phyloP scores from a whole-genome alignment of 1,284 basidiomycete species.

The Ceratobasidium sp. region DNA sequence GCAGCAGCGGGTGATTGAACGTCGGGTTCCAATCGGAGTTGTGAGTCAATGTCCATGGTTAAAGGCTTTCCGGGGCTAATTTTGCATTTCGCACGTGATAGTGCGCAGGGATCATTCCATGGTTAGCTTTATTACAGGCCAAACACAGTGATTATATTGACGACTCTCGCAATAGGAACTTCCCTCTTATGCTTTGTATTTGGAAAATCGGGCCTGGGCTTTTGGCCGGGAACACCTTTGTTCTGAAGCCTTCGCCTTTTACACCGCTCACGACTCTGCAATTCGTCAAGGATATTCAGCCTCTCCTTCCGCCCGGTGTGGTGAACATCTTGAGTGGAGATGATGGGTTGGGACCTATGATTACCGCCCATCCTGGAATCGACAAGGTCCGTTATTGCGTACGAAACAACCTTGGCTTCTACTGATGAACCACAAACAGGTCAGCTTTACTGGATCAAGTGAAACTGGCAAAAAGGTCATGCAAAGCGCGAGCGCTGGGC shows the following conservation, averaged over 20 bases:
- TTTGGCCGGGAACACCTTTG: slow-evolving; percentile 86
- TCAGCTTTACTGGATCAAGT: slow-evolving; percentile 68
- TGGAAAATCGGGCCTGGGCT: slow-evolving; percentile 94
- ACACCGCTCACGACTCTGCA: slow-evolving; percentile 89
- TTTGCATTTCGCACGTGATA: background rate
- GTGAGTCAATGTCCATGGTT: background rate
- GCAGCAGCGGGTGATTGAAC: slow-evolving; percentile 8
- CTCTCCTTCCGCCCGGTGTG: slow-evolving; percentile 87
- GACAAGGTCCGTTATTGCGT: slow-evolving; percentile 68
- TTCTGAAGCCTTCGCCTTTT: slow-evolving; percentile 93
- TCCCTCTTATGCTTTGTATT: slow-evolving; percentile 12
- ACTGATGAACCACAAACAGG: slow-evolving; percentile 51
- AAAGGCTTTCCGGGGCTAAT: background rate
- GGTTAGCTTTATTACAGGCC: background rate
- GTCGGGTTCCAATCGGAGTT: slow-evolving; percentile 14
- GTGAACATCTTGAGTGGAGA: slow-evolving; percentile 92
- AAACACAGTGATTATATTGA: background rate
- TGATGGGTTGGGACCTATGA: slow-evolving; percentile 83
- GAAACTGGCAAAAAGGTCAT: slow-evolving; percentile 88
- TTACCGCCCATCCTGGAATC: slow-evolving; percentile 80
- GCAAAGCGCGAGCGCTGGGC: slow-evolving; percentile 67
- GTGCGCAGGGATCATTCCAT: slow-evolving; percentile 33
- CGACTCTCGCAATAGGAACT: background rate
- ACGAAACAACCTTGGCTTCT: slow-evolving; percentile 56
- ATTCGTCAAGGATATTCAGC: slow-evolving; percentile 58